Percentiles rank a stretch among this genome's conserved stretches.
These are phyloP conservation scores for Linnemannia exigua DNA, from an alignment of 192 early-diverging fungal species.

Conservation along the genomic window DNA sequence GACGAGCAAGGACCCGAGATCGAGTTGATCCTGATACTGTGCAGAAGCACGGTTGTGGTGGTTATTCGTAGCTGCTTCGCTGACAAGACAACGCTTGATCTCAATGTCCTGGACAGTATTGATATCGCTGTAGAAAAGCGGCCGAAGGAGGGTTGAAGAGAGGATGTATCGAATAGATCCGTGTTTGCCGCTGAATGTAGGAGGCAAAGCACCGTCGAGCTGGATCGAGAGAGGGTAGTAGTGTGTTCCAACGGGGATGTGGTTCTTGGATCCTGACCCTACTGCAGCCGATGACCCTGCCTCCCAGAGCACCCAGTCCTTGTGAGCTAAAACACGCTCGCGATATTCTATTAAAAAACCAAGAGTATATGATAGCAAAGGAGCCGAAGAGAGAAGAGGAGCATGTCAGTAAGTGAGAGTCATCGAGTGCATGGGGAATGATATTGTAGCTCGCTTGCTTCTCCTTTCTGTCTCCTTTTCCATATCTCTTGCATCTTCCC, in stretches of 20 bases:
- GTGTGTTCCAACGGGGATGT: conserved; percentile 52
- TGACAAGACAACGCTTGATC: conserved; percentile 60
- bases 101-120: conserved; percentile 54
- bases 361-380: background rate
- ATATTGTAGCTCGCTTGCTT: too few relatives aligned
- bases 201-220: conserved; percentile 55
- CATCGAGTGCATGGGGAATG: background rate
- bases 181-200: conserved; percentile 61
- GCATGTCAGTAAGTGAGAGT: conserved; percentile 9
- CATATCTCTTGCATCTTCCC: background rate
- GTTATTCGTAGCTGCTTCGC: background rate
- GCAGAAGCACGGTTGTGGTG: background rate
- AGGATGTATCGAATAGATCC: conserved; percentile 64
- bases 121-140: conserved; percentile 61
- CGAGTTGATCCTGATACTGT: background rate
- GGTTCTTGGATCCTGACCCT: conserved; percentile 41
- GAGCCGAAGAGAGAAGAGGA: background rate
- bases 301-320: conserved; percentile 57
- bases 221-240: conserved; percentile 56
- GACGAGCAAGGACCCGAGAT: conserved; percentile 36
- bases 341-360: conserved; percentile 37
- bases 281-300: conserved; percentile 28
- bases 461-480: too few relatives aligned
- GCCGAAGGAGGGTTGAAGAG: conserved; percentile 51
- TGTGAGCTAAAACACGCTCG: conserved; percentile 52